Percentiles rank a stretch among this genome's conserved stretches.
These are phyloP conservation scores for Gillenia trifoliata DNA, from an alignment of 306 rosid species.

Conservation along the genomic window DNA sequence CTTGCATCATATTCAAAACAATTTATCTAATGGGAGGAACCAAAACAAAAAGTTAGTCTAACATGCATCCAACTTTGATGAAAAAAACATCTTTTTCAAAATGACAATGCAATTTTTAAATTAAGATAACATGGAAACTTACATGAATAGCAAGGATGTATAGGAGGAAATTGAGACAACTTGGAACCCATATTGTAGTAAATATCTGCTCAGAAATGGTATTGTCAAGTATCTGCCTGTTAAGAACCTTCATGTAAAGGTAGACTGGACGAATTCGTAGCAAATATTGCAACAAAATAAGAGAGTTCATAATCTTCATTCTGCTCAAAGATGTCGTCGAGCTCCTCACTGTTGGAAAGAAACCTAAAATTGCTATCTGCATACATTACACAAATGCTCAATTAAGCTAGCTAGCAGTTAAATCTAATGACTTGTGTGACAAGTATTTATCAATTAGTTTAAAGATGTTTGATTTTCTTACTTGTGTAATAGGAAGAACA, in stretches of 20 bases:
- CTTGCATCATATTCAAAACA: no score
- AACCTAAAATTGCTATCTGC: constrained; percentile 19
- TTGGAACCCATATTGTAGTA: constrained; percentile 1
- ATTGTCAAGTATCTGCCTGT: neutral
- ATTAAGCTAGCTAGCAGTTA: no score
- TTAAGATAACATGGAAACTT: neutral
- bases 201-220: neutral
- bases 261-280: constrained; percentile 14
- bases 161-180: constrained; percentile 9
- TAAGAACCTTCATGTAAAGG: neutral
- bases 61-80: no score
- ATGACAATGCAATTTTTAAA: neutral
- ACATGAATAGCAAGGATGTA: constrained; percentile 22
- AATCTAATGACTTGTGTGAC: neutral
- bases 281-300: constrained; percentile 16
- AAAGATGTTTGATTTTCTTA: no score
- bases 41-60: no score
- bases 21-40: no score
- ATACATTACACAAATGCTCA: no score
- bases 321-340: neutral
- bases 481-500: constrained; percentile 27
- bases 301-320: neutral
- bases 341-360: neutral
- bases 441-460: no score
- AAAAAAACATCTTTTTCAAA: no score